Base-by-base conservation (phyloP, 2,329 filamentous ascomycete species). In the Colletotrichum euphorbiae region DNA sequence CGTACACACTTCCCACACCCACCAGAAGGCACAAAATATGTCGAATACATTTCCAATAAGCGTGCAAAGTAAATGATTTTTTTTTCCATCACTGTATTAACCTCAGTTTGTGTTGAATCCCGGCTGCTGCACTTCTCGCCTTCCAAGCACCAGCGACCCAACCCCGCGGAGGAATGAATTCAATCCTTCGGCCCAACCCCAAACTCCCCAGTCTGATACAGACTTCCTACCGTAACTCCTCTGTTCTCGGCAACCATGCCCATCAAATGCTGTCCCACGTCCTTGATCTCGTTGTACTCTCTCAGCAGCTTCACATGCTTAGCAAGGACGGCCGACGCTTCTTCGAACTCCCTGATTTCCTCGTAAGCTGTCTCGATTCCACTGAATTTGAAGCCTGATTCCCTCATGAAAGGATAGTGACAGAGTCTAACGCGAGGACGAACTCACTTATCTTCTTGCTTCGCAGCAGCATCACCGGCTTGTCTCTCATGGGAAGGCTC, bases 221-320 rank as follows among this genome's bases (percentile, higher is more conserved):
- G 56, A 3, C 72, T 73, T 8, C 74, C 69, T 6, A 80, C 70
- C 1, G 75, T 73, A 1, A 79, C 73, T 4, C 76, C 75, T 1
- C 73, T 71, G 24, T 78, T 77, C 40, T 80, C 79, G 1, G 79
- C 79, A 6, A 80, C 72, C 12, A 80, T 69, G 4, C 79, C 78
- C 46, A 81, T 80, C 21, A 80, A 71, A 67, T 80, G 76, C 71
- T 80, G 79, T 3, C 74, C 77, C 8, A 78, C 73, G 31, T 81
- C 79, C 45, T 79, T 80, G 46, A 78, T 72, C 31, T 80, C 76
- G 72, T 80, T 81, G 73, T 80, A 80, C 43, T 77, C 72, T 36
- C 75, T 73, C 15, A 80, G 71, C 50, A 69, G 38, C 56, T 15
- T 51, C 38, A 69, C 56, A 33, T 69, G 67, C n/a, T 38, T 51